Conservation (phyloP, 208 protist genomes). For the Wallacemonas sp. region DNA sequence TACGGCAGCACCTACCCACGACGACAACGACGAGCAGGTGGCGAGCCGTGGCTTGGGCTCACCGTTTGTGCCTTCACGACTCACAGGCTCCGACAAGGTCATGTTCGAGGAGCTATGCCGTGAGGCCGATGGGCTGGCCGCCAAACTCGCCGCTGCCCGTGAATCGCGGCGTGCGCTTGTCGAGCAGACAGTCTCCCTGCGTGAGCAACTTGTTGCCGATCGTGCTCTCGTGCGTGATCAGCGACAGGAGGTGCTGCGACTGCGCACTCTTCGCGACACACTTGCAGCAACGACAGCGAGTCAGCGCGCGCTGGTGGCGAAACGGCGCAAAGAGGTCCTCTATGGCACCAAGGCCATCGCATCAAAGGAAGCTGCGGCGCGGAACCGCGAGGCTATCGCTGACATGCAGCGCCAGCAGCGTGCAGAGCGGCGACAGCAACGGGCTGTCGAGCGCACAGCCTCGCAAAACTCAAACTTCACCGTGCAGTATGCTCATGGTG, state of each 20-base stretch:
- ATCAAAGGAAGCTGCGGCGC: slow-evolving; percentile 38
- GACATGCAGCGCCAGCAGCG: slow-evolving; percentile 46
- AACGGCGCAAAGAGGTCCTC: slow-evolving; percentile 68
- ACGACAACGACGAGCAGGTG: no score
- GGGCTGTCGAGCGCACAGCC: slow-evolving; percentile 23
- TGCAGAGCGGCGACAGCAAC: slow-evolving; percentile 35
- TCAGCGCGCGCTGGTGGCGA: slow-evolving; percentile 34
- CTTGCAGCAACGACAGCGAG: slow-evolving; percentile 26
- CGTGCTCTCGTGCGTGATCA: slow-evolving; percentile 71
- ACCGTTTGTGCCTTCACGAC: slow-evolving; percentile 26
- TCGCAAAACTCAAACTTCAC: slow-evolving; percentile 21
- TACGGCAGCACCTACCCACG: no score
- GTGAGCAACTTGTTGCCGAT: slow-evolving; percentile 59
- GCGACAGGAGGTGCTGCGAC: slow-evolving; percentile 37
- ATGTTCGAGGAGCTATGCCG: slow-evolving; percentile 44
- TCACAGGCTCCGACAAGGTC: slow-evolving; percentile 15
- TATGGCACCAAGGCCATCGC: slow-evolving; percentile 65
- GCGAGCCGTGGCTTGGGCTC: slow-evolving; percentile 4
- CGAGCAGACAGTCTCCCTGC: slow-evolving; percentile 25
- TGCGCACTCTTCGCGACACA: slow-evolving; percentile 37
- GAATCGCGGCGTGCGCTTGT: slow-evolving; percentile 41
- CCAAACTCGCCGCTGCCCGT: slow-evolving; percentile 42
- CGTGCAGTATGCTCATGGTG: slow-evolving; percentile 26
- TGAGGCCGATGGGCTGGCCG: slow-evolving; percentile 45
- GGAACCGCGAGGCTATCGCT: slow-evolving; percentile 33